A percentile compares a stretch with the other conserved stretches of the same genome.
phyloP scores from a whole-genome alignment of 768 basidiomycete genomes.

The Podaxis sp. region DNA sequence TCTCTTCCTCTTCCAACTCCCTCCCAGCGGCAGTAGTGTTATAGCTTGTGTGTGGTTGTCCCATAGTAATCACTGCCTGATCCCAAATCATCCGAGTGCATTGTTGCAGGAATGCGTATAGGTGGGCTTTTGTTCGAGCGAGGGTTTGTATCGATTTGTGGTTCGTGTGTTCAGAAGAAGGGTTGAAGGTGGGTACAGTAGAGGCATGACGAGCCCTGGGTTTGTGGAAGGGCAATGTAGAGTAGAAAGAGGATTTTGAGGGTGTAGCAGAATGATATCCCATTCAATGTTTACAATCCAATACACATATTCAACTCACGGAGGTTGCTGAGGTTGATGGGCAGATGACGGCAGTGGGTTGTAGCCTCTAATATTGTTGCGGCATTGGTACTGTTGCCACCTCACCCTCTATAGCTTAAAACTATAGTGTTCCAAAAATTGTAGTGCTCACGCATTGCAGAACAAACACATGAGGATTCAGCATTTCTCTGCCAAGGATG shows the following conservation, averaged over 20 bases:
- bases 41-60: slow-evolving; percentile 33
- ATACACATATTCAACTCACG: too few relatives aligned
- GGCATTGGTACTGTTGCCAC: too few relatives aligned
- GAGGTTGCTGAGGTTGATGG: too few relatives aligned
- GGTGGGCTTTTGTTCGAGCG: slow-evolving; percentile 55
- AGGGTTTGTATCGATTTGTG: slow-evolving; percentile 80
- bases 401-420: too few relatives aligned
- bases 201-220: slow-evolving; percentile 82
- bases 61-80: slow-evolving; percentile 47
- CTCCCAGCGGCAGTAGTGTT: background rate
- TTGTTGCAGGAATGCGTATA: slow-evolving; percentile 65
- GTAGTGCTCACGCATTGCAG: too few relatives aligned
- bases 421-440: too few relatives aligned
- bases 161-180: slow-evolving; percentile 79
- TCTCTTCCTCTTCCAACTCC: slow-evolving; percentile 7
- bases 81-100: slow-evolving; percentile 66
- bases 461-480: too few relatives aligned
- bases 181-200: slow-evolving; percentile 81
- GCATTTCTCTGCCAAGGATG: too few relatives aligned
- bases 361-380: too few relatives aligned
- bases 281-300: slow-evolving; percentile 23
- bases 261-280: slow-evolving; percentile 88
- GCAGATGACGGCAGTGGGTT: too few relatives aligned
- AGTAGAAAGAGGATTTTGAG: slow-evolving; percentile 83
- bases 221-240: slow-evolving; percentile 89